These are phyloP conservation scores for Wickerhamiella pararugosa DNA, from an alignment of 1,139 yeast genomes.

Conservation along the genomic window DNA sequence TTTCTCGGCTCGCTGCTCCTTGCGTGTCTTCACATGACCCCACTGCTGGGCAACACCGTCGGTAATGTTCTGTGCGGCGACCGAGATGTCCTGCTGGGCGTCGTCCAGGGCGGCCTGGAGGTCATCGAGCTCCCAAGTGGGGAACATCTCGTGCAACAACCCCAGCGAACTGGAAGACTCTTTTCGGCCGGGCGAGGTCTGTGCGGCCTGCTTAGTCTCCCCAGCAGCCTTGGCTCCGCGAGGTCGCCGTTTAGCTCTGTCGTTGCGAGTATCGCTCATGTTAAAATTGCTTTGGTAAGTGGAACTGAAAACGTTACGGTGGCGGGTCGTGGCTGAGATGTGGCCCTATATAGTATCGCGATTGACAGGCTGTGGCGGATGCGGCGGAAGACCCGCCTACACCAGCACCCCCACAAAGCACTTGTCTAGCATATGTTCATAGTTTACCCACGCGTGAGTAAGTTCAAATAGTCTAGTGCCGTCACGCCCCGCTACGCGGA, in stretches of 20 bases:
- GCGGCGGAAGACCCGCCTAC: slow-evolving; percentile 11
- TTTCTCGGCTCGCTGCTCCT: slow-evolving; percentile 25
- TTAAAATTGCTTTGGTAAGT: background rate
- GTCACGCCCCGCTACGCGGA: slow-evolving; percentile 73
- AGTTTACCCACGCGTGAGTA: slow-evolving; percentile 81
- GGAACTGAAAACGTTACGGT: background rate
- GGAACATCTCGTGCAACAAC: slow-evolving; percentile 71
- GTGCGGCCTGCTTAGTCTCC: slow-evolving; percentile 23
- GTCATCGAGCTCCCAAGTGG: slow-evolving; percentile 89
- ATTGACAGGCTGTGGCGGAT: background rate
- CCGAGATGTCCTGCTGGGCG: slow-evolving; percentile 55
- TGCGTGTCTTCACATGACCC: slow-evolving; percentile 40
- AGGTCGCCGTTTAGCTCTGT: slow-evolving; percentile 7
- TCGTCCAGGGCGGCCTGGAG: slow-evolving; percentile 62
- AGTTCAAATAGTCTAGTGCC: slow-evolving; percentile 68
- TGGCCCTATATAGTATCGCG: background rate
- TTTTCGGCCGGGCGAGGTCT: slow-evolving; percentile 24
- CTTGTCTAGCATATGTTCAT: slow-evolving; percentile 61
- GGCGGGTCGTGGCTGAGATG: background rate
- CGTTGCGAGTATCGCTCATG: slow-evolving; percentile 5
- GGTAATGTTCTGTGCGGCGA: slow-evolving; percentile 74
- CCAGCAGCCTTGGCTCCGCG: slow-evolving; percentile 1
- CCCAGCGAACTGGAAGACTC: slow-evolving; percentile 31
- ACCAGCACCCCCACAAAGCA: slow-evolving; percentile 53
- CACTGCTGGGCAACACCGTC: slow-evolving; percentile 52